Percentiles rank a stretch among this genome's conserved stretches.
phyloP scores from a whole-genome alignment of 768 basidiomycete species.

The Termitomyces sp. region DNA sequence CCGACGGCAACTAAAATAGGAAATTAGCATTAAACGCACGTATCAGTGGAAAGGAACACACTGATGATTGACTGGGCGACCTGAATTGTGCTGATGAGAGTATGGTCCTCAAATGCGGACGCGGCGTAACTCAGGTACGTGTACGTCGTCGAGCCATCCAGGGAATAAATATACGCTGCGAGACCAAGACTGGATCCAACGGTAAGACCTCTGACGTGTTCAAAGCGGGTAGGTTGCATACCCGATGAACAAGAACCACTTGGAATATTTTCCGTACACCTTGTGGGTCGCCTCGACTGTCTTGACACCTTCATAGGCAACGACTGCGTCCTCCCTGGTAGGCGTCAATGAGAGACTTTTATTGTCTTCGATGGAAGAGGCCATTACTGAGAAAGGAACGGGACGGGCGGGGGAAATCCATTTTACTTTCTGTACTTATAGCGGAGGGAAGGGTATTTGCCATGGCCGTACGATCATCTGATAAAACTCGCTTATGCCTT shows the following conservation, averaged over 20 bases:
- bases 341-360: neutral
- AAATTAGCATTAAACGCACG: neutral
- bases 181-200: slow-evolving; percentile 49
- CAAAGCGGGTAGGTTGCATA: slow-evolving; percentile 15
- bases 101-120: slow-evolving; percentile 47
- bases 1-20: slow-evolving; percentile 29
- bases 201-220: neutral
- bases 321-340: slow-evolving; percentile 12
- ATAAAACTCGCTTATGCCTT: slow-evolving; percentile 15
- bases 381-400: slow-evolving; percentile 5
- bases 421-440: slow-evolving; percentile 5
- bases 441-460: neutral
- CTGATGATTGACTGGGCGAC: slow-evolving; percentile 51
- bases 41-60: slow-evolving; percentile 17
- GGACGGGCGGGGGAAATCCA: neutral
- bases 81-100: slow-evolving; percentile 49
- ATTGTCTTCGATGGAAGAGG: neutral
- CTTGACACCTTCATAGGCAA: slow-evolving; percentile 35
- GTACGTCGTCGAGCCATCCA: slow-evolving; percentile 66
- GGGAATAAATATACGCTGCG: slow-evolving; percentile 72
- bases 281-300: slow-evolving; percentile 46
- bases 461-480: slow-evolving; percentile 13
- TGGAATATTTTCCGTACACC: slow-evolving; percentile 48
- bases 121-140: slow-evolving; percentile 57
- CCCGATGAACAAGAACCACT: slow-evolving; percentile 60